These are phyloP conservation scores for Aspergillus carlsbadensis DNA, from an alignment of 495 filamentous ascomycete genomes.

Conservation along the genomic window DNA sequence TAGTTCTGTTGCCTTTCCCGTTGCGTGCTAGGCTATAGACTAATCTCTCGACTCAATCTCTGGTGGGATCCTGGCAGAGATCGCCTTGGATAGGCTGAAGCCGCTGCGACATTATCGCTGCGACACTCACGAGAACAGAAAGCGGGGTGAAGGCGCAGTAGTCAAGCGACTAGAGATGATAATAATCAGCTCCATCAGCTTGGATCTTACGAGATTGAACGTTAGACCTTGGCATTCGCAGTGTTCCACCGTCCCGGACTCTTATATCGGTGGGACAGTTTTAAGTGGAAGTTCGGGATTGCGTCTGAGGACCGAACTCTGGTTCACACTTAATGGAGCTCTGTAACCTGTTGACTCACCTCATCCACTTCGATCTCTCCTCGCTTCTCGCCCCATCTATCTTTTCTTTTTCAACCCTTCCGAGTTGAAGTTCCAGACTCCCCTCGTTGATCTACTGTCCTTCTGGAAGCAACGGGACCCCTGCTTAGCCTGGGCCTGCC, in stretches of 20 bases:
- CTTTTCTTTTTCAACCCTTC: background rate
- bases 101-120: too few relatives aligned
- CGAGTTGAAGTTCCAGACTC: background rate
- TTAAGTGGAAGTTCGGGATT: too few relatives aligned
- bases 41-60: background rate
- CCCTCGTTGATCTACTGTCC: background rate
- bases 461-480: slow-evolving; percentile 13
- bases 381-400: background rate
- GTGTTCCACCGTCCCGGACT: slow-evolving; percentile 6
- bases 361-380: background rate
- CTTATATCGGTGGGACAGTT: background rate
- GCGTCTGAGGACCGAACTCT: background rate
- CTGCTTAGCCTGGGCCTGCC: slow-evolving; percentile 7
- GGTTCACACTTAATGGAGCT: background rate
- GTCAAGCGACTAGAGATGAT: too few relatives aligned
- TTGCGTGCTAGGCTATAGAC: background rate
- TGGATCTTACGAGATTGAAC: background rate
- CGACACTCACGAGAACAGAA: slow-evolving; percentile 3
- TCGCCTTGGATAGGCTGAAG: too few relatives aligned
- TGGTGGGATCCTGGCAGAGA: too few relatives aligned
- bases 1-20: slow-evolving; percentile 2
- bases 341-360: background rate
- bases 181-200: background rate
- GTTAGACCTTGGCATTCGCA: slow-evolving; percentile 16
- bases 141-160: background rate